Evolutionary conservation across 129 eudicot genomes (phyloP), one percentile per base, ranked within the genome.

Genomic region (Ambrosia trifida): DNA sequence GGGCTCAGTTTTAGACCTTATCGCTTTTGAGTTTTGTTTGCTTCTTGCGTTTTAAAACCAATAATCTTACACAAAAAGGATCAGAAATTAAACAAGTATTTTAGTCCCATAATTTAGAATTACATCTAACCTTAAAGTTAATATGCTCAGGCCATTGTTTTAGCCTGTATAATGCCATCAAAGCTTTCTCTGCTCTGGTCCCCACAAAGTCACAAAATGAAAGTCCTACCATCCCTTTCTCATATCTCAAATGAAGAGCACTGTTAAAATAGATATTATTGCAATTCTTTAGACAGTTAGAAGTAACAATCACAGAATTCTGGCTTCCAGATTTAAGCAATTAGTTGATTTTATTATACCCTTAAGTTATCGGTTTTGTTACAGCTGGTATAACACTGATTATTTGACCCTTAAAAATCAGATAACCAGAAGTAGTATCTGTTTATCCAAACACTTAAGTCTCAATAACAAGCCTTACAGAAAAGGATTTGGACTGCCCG

Each of bases 101-200:
- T n/a, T 12, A 17, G 54, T 59, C 50, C n/a, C 58, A 60, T 56
- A 59, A 46, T 14, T 19, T 12, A 63, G 46, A 36, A 46, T 11
- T 56, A 24, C 20, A 31, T 16, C 73, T 51, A 41, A 87, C 95
- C 92, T 84, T 89, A 75, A 71, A 94, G n/a, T n/a, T n/a, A n/a
- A n/a, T n/a, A 50, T 97, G 89, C 41, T 97, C 85, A 51, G 99
- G 97, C 99, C 99, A 94, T 86, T 94, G 97, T 86, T 94, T 94
- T 68, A 78, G 75, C 74, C 99, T 84, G 85, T 94, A 94, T 51
- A 83, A 59, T 52, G 86, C 93, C 99, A 94, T 94, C 65, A 90
- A 68, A 60, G 87, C 89, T 86, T 94, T 94, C 85, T 94, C 99
- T 38, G 78, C 76, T 71, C 99, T 84, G 28, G 99, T 87, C 58